These are phyloP conservation scores for Agroathelia rolfsii DNA, from an alignment of 1,284 basidiomycete genomes.

Conservation along the genomic window DNA sequence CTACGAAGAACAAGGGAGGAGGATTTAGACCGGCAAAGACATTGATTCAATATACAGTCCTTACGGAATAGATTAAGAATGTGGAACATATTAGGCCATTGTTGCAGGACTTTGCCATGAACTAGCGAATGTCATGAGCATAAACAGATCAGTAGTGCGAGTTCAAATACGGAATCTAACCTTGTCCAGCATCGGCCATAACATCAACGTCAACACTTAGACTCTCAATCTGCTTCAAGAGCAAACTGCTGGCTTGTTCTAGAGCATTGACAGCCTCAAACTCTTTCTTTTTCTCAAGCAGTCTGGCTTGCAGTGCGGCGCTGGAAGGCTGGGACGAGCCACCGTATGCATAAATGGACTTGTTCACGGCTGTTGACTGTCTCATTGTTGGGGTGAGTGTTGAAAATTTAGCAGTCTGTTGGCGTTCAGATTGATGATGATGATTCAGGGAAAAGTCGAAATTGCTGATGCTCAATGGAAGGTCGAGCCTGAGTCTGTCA, in stretches of 20 bases:
- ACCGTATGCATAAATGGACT: too few species aligned
- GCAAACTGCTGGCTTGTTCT: constrained; percentile 50
- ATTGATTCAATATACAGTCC: constrained; percentile 15
- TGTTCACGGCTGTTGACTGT: too few species aligned
- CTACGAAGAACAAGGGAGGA: constrained; percentile 18
- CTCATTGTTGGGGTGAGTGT: too few species aligned
- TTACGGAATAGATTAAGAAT: constrained; percentile 59
- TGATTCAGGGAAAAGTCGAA: too few species aligned
- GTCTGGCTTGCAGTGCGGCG: constrained; percentile 40
- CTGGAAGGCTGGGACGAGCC: constrained; percentile 29
- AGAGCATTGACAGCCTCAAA: constrained; percentile 65
- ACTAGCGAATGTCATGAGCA: constrained; percentile 28
- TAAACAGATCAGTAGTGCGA: background rate
- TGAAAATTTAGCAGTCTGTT: too few species aligned
- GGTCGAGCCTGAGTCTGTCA: too few species aligned
- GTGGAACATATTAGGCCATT: constrained; percentile 76
- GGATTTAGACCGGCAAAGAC: constrained; percentile 1
- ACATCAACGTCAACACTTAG: constrained; percentile 62
- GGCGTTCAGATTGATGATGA: too few species aligned
- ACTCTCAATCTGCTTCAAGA: constrained; percentile 56
- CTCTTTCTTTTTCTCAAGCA: constrained; percentile 72
- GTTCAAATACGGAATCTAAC: constrained; percentile 26
- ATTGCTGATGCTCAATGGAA: too few species aligned
- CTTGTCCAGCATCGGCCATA: constrained; percentile 66
- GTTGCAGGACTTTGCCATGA: constrained; percentile 65